Evolutionary conservation across 805 yeast species (phyloP), one percentile per base, ranked within the genome.

Genomic region (Metschnikowia amazonensis): DNA sequence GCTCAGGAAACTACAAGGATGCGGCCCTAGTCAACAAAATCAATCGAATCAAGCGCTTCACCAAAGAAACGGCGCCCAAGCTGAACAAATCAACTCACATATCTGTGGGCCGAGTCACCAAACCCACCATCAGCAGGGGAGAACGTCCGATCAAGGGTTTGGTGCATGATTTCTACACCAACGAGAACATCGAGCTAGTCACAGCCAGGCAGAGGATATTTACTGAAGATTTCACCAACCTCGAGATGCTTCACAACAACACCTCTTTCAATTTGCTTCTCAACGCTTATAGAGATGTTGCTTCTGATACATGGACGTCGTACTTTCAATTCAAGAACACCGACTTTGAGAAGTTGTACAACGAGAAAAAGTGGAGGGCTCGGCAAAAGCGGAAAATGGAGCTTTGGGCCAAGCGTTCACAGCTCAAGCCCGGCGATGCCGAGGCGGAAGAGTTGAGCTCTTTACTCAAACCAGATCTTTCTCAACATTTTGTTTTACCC

Each of bases 1-100:
- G 76, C 1, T 65, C 70, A 36, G 76, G 76, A 2, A 71, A 70
- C 47, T 71, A 68, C 51, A 71, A 71, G 49, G 76, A 71, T 52
- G 74, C 72, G 1, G 66, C 74, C 2, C 51, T 71, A 33, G 64
- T 69, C 48, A 70, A 66, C 49, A 59, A 66, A 35, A 67, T 71
- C 49, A 71, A 69, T 53, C 62, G 62, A 42, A 63, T 71, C 36
- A 43, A 44, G 46, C 42, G 46, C n/a, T 51, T 51, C 32, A 31
- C 56, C 4, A 32, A 44, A 6, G 53, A 43, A 2, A 17, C 47
- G 6, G 48, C 51, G 2, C 55, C 55, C 10, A 25, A 44, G 14
- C 43, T 37, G 29, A 51, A 51, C 29, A 66, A 60, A 5, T 44
- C 58, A n/a, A 53, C 63, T 1, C 70, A 66, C 43, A 49, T 58